Evolutionary conservation across 108 stramenopile species (phyloP).

Genomic region (Epithemia pelagica): DNA sequence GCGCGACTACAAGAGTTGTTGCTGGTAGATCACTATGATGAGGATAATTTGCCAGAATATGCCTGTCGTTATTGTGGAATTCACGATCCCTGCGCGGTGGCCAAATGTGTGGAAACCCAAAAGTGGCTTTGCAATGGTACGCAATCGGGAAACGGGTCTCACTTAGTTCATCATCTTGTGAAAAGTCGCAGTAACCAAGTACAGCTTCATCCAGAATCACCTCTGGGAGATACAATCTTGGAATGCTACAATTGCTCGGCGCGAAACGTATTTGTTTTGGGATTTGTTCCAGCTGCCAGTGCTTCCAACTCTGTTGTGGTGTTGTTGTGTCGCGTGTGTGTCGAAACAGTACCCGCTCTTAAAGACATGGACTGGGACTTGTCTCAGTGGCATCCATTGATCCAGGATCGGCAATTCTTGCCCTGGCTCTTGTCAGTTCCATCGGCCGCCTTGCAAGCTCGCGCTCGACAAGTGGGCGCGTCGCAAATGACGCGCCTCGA

Average conservation of each 20-base stretch:
- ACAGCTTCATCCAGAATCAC: slow-evolving; percentile 82
- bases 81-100: slow-evolving; percentile 91
- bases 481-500: slow-evolving; percentile 92
- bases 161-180: slow-evolving; percentile 95
- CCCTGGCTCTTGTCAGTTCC: slow-evolving; percentile 87
- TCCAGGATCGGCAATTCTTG: slow-evolving; percentile 90
- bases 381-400: slow-evolving; percentile 91
- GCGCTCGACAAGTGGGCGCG: slow-evolving; percentile 77
- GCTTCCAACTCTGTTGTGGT: slow-evolving; percentile 82
- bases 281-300: slow-evolving; percentile 90
- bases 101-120: slow-evolving; percentile 86
- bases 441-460: slow-evolving; percentile 67
- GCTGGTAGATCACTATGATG: slow-evolving; percentile 69
- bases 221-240: slow-evolving; percentile 90
- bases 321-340: slow-evolving; percentile 93
- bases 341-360: slow-evolving; percentile 86
- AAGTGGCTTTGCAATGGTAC: slow-evolving; percentile 99
- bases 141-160: slow-evolving; percentile 73
- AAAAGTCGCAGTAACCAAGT: slow-evolving; percentile 67
- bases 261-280: slow-evolving; percentile 95
- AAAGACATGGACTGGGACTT: slow-evolving; percentile 99
- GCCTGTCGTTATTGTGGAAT: slow-evolving; percentile 96
- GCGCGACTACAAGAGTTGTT: slow-evolving; percentile 43
- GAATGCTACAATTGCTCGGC: slow-evolving; percentile 98
- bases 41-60: slow-evolving; percentile 73